Percentiles rank a stretch among this genome's conserved stretches.
phyloP scores from a whole-genome alignment of 2,329 filamentous ascomycete species.

The Sporothrix euskadiensis region DNA sequence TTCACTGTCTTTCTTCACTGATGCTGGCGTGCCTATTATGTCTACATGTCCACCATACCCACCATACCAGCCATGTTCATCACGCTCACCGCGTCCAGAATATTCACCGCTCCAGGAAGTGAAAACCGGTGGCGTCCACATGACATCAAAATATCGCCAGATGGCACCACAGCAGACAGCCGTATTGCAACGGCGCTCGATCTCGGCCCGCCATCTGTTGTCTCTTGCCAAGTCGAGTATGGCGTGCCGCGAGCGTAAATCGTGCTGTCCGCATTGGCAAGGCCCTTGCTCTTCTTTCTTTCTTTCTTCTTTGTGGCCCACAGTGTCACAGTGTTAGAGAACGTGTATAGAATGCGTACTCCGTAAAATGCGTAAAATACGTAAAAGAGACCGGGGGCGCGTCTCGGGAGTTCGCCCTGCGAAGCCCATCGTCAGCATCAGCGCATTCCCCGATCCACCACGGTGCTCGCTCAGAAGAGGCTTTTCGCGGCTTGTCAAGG shows the following conservation, averaged over 20 bases:
- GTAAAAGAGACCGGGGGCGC: not conserved
- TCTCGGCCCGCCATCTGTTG: not conserved
- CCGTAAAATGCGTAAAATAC: not conserved
- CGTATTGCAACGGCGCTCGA: not conserved
- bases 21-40: not conserved
- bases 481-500: slow-evolving; percentile 22
- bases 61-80: not conserved
- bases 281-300: not conserved
- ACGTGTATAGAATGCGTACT: not conserved
- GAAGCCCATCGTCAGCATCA: not conserved
- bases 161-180: not conserved
- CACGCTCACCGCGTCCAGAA: not conserved
- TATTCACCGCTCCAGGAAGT: not conserved
- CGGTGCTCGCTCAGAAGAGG: slow-evolving; percentile 7
- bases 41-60: no score
- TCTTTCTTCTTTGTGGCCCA: not conserved
- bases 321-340: slow-evolving; percentile 1
- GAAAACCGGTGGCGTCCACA: not conserved
- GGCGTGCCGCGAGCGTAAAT: slow-evolving; percentile 4
- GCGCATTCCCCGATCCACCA: slow-evolving; percentile 4
- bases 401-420: not conserved
- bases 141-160: slow-evolving; percentile 1
- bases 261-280: not conserved
- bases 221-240: not conserved
- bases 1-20: not conserved